Evolutionary conservation across 768 basidiomycete genomes (phyloP).

Genomic region (Lactarius hatsudake): DNA sequence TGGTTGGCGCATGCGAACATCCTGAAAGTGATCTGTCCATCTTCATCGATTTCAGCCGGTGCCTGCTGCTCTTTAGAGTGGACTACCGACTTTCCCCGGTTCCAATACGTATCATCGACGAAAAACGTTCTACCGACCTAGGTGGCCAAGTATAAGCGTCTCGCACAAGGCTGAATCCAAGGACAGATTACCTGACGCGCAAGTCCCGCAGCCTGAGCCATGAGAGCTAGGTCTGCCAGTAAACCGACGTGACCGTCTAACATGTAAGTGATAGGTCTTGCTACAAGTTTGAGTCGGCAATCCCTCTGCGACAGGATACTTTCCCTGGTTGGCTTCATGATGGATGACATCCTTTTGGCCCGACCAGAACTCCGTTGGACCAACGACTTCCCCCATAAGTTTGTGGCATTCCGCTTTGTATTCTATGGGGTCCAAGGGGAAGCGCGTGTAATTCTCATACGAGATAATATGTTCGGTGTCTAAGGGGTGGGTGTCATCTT

Average conservation of each 20-base stretch:
- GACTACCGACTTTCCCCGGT: conserved; percentile 59
- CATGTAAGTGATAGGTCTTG: conserved; percentile 71
- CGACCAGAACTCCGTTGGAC: conserved; percentile 53
- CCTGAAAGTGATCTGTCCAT: conserved; percentile 66
- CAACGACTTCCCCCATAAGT: conserved; percentile 45
- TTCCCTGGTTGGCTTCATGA: conserved; percentile 27
- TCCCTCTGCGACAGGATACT: conserved; percentile 32
- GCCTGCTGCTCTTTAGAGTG: neutral
- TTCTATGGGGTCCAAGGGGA: conserved; percentile 55
- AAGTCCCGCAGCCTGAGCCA: conserved; percentile 64
- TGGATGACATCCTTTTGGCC: conserved; percentile 36
- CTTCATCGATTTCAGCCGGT: conserved; percentile 34
- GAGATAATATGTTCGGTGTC: conserved; percentile 39
- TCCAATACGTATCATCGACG: conserved; percentile 69
- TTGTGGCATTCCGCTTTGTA: conserved; percentile 58
- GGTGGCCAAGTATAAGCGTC: conserved; percentile 5
- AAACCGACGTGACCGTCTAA: conserved; percentile 64
- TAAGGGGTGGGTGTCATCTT: conserved; percentile 28
- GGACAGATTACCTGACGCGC: conserved; percentile 54
- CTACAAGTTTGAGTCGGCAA: conserved; percentile 39
- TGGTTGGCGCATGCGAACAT: conserved; percentile 49
- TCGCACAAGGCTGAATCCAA: conserved; percentile 1
- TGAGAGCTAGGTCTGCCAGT: conserved; percentile 59
- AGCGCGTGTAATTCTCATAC: conserved; percentile 55
- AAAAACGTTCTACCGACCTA: conserved; percentile 66